Evolutionary conservation across 1,284 basidiomycete genomes (phyloP), one percentile per base, ranked within the genome.

Genomic region (Trichosporon faecale): DNA sequence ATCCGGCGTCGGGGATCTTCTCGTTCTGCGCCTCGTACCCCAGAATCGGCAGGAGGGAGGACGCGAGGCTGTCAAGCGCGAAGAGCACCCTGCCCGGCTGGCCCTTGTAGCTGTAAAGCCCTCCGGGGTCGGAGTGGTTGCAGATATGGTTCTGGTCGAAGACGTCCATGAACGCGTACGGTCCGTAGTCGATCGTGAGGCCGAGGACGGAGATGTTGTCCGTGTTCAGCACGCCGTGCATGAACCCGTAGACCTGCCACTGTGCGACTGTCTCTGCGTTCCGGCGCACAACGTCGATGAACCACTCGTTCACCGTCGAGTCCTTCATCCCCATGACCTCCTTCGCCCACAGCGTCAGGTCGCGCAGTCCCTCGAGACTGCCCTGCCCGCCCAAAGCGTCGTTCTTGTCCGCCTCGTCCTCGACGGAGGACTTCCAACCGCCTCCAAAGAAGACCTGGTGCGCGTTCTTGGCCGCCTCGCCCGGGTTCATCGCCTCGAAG

Each of bases 141-240:
- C 95, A 98, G 70, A 98, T 92, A 77, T 96, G 94, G 66, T 87
- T 85, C 0, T 89, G 81, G 77, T 97, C 91, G 75, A 90, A 95
- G 2, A 93, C 88, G 77, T 95, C 93, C 95, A 98, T 98, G 84
- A 97, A 98, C 0, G 94, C 94, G 77, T 92, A 98, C 64, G 95
- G 94, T 18, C 91, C 89, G 77, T 94, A 97, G 82, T 98, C 96
- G 73, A 98, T 97, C 0, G 95, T 97, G 68, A 95, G 83, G 1
- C 95, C 95, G 25, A 94, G 85, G 29, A 98, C 86, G 2, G 92
- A 92, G 37, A 95, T 89, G 73, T 95, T 95, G 85, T 98, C 95
- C 2, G 95, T 97, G 80, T 98, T 98, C 64, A 98, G 92, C n/a
- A 98, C 95, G 9, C 84, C 84, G 69, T 85, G 83, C 91, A 94